Conservation (phyloP, 768 basidiomycete genomes). For the Cystobasidium onofrii region DNA sequence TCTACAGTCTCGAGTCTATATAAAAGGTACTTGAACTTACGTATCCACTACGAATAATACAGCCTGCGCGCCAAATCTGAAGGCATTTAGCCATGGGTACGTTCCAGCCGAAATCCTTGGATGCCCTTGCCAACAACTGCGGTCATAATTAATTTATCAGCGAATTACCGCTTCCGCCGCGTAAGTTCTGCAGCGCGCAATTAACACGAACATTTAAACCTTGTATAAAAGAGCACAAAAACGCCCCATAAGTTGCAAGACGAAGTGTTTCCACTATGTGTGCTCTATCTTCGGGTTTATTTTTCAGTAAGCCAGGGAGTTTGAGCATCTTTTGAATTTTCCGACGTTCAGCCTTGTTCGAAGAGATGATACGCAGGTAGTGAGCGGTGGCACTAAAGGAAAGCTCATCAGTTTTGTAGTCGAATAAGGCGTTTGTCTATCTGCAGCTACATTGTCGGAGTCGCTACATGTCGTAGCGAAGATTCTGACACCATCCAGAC, state of each 20-base stretch:
- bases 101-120: conserved; percentile 42
- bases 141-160: too few relatives aligned
- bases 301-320: conserved; percentile 38
- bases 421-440: too few relatives aligned
- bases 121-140: conserved; percentile 44
- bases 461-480: conserved; percentile 44
- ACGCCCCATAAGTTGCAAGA: conserved; percentile 43
- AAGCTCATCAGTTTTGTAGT: too few relatives aligned
- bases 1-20: too few relatives aligned
- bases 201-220: conserved; percentile 42
- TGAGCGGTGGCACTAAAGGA: conserved; percentile 41
- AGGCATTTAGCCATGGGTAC: conserved; percentile 41
- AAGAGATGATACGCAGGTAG: conserved; percentile 44
- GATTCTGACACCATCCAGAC: conserved; percentile 45
- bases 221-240: conserved; percentile 44
- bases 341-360: conserved; percentile 42
- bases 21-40: too few relatives aligned
- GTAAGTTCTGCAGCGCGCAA: neutral
- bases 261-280: conserved; percentile 41
- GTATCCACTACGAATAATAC: neutral
- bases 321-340: conserved; percentile 41
- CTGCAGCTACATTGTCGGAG: conserved; percentile 43
- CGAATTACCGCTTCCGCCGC: too few relatives aligned
- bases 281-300: conserved; percentile 29
- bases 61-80: conserved; percentile 45